phyloP scores from a whole-genome alignment of 1,284 basidiomycete genomes.

The Spongispora temasekensis region DNA sequence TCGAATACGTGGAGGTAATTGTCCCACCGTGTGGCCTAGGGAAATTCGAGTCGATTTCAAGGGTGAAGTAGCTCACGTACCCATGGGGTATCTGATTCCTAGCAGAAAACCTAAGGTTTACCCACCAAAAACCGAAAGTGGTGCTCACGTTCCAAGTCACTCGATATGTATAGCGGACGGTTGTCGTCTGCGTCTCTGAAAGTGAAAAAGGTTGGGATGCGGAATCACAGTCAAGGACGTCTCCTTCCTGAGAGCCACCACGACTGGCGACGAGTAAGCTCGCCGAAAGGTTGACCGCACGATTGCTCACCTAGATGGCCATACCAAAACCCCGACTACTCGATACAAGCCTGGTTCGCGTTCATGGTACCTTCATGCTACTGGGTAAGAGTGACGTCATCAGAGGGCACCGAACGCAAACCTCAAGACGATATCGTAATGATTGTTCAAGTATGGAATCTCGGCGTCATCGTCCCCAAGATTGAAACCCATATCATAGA shows the following conservation, averaged over 20 bases:
- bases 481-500: constrained; percentile 90
- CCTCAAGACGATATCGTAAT: constrained; percentile 85
- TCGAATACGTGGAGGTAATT: constrained; percentile 87
- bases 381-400: constrained; percentile 7
- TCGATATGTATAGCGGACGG: constrained; percentile 88
- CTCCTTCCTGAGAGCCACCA: constrained; percentile 55
- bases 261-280: constrained; percentile 42
- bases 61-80: constrained; percentile 36
- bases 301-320: constrained; percentile 70
- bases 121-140: not conserved
- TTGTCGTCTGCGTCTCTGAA: constrained; percentile 60
- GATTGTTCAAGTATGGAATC: constrained; percentile 83
- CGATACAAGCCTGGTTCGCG: constrained; percentile 71
- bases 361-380: constrained; percentile 70
- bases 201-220: constrained; percentile 54
- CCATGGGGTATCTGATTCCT: constrained; percentile 88
- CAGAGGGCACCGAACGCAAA: constrained; percentile 34
- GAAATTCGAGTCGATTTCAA: constrained; percentile 7
- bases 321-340: constrained; percentile 90
- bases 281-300: constrained; percentile 4
- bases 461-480: constrained; percentile 67
- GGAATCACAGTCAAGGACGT: constrained; percentile 43
- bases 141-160: constrained; percentile 82
- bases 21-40: constrained; percentile 92
- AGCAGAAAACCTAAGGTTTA: constrained; percentile 12